A percentile compares a stretch with the other conserved stretches of the same genome.
phyloP scores from a whole-genome alignment of 176 grass and related monocot genomes.

The Eremochloa ophiuroides region DNA sequence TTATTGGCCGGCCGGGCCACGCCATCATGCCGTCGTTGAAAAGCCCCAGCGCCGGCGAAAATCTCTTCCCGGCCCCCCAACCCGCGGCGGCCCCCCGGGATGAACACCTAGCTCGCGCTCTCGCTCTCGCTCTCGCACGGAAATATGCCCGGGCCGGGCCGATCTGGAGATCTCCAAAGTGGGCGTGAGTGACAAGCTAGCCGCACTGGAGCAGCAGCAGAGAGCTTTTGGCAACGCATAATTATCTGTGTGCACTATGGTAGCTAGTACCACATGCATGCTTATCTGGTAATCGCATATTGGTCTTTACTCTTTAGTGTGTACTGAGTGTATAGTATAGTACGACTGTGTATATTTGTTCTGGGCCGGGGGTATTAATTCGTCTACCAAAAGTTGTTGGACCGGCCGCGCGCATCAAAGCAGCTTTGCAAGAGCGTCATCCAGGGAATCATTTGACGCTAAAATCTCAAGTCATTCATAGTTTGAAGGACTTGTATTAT shows the following conservation, averaged over 20 bases:
- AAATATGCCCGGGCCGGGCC: not conserved
- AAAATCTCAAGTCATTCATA: too few relatives aligned
- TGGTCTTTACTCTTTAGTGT: too few relatives aligned
- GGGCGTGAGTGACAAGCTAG: not conserved
- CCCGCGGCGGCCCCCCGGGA: not conserved
- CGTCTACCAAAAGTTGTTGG: not conserved
- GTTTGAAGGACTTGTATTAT: too few relatives aligned
- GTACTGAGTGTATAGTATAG: too few relatives aligned
- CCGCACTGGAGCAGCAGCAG: not conserved
- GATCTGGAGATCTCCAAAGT: constrained; percentile 1
- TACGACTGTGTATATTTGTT: not conserved
- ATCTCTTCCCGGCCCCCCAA: not conserved
- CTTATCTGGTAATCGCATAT: not conserved
- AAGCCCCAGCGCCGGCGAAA: not conserved
- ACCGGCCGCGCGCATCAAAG: not conserved
- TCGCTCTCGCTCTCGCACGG: not conserved
- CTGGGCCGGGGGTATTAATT: not conserved
- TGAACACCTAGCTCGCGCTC: too few relatives aligned
- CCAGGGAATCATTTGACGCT: not conserved
- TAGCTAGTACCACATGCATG: not conserved
- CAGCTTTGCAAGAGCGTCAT: not conserved
- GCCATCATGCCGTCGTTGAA: constrained; percentile 39
- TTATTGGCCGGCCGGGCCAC: not conserved
- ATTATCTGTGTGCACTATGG: not conserved
- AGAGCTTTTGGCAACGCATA: not conserved